These are phyloP conservation scores for Stylosanthes scabra DNA, from an alignment of 331 rosid genomes.

Conservation along the genomic window DNA sequence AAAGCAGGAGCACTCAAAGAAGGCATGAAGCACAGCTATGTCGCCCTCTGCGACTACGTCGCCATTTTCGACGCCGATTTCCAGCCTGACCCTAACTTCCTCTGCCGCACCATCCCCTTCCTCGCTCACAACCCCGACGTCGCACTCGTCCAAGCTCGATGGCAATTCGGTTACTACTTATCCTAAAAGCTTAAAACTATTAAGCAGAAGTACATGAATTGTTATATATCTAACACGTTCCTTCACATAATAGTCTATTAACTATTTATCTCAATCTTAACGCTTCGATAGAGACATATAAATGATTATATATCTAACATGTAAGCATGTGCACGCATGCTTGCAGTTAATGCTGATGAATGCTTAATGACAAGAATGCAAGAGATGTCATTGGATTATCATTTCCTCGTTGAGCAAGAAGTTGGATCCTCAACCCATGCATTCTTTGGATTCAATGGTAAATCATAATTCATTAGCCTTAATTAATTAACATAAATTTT, in stretches of 20 bases:
- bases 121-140: slow-evolving; percentile 65
- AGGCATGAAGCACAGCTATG: slow-evolving; percentile 91
- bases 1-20: slow-evolving; percentile 92
- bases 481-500: too few species aligned
- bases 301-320: too few species aligned
- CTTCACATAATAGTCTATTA: too few species aligned
- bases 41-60: slow-evolving; percentile 74
- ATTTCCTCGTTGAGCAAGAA: slow-evolving; percentile 95
- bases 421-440: slow-evolving; percentile 86
- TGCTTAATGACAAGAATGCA: slow-evolving; percentile 98
- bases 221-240: too few species aligned
- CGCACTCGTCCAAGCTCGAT: slow-evolving; percentile 89
- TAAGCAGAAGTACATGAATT: too few species aligned
- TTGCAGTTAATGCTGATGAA: slow-evolving; percentile 86
- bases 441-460: slow-evolving; percentile 97
- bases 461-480: background rate
- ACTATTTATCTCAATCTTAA: too few species aligned
- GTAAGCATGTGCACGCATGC: background rate
- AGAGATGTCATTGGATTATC: slow-evolving; percentile 96
- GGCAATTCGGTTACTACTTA: slow-evolving; percentile 70
- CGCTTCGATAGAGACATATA: too few species aligned
- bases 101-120: slow-evolving; percentile 75
- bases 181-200: too few species aligned
- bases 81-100: slow-evolving; percentile 91
- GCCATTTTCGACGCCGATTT: slow-evolving; percentile 95